Evolutionary conservation across 2,329 filamentous ascomycete genomes (phyloP).

Genomic region (Pseudogymnoascus sp.): DNA sequence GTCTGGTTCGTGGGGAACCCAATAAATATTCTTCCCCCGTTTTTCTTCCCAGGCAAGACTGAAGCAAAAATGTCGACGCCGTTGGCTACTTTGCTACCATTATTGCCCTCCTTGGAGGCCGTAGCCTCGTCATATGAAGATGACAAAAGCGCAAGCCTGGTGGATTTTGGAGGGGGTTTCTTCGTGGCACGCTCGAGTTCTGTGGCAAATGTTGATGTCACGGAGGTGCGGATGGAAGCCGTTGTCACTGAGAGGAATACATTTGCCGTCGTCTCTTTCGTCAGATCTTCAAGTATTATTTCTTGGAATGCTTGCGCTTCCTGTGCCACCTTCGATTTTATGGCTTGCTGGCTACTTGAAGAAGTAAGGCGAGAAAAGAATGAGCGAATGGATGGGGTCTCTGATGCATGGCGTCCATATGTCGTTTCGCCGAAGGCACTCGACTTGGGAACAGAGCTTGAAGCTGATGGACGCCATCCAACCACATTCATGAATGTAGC

Average conservation of each 20-base stretch:
- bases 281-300: slow-evolving; percentile 63
- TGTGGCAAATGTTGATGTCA: slow-evolving; percentile 64
- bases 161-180: slow-evolving; percentile 86
- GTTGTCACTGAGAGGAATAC: slow-evolving; percentile 88
- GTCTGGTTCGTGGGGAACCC: slow-evolving; percentile 97
- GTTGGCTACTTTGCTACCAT: slow-evolving; percentile 44
- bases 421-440: slow-evolving; percentile 16
- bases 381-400: slow-evolving; percentile 60
- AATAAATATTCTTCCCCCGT: slow-evolving; percentile 84
- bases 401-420: slow-evolving; percentile 44
- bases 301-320: slow-evolving; percentile 60
- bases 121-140: slow-evolving; percentile 83
- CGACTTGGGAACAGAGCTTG: slow-evolving; percentile 26
- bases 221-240: slow-evolving; percentile 71
- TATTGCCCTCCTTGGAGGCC: slow-evolving; percentile 42
- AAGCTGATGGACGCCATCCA: slow-evolving; percentile 67
- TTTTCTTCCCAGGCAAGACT: slow-evolving; percentile 78
- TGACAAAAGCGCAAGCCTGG: slow-evolving; percentile 80
- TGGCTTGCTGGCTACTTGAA: slow-evolving; percentile 43
- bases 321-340: slow-evolving; percentile 50
- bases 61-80: slow-evolving; percentile 79
- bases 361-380: slow-evolving; percentile 77
- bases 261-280: slow-evolving; percentile 63
- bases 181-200: slow-evolving; percentile 95
- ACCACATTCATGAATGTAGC: slow-evolving; percentile 83